Conservation (phyloP, 2,329 filamentous ascomycete genomes). For the Fusarium sacchari region DNA sequence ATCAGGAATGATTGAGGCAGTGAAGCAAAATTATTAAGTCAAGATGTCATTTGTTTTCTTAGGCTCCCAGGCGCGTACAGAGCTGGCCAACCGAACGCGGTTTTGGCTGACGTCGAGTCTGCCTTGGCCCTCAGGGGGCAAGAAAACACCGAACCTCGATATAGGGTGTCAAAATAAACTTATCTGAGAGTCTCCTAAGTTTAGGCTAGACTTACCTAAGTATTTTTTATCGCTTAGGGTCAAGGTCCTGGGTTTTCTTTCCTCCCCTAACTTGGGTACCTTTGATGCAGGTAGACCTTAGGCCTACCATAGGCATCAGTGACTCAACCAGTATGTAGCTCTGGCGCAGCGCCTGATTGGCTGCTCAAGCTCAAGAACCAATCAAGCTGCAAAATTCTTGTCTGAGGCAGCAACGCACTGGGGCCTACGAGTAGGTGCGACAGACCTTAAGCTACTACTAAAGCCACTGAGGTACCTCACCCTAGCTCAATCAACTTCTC, state of each 20-base stretch:
- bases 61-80: background rate
- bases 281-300: conserved; percentile 39
- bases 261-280: conserved; percentile 36
- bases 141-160: no score
- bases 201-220: background rate
- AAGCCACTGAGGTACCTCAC: conserved; percentile 35
- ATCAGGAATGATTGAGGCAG: background rate
- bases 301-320: conserved; percentile 45
- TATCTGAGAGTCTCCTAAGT: no score
- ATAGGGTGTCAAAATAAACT: no score
- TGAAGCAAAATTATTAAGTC: background rate
- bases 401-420: conserved; percentile 50
- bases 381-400: conserved; percentile 45
- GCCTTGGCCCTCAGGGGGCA: no score
- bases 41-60: conserved; percentile 2
- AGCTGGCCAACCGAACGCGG: conserved; percentile 35
- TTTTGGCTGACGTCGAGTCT: conserved; percentile 24
- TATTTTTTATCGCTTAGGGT: background rate
- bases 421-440: conserved; percentile 26
- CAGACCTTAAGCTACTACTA: conserved; percentile 23
- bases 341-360: conserved; percentile 44
- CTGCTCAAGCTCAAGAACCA: conserved; percentile 40
- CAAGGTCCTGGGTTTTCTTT: background rate
- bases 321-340: conserved; percentile 41
- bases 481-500: conserved; percentile 29